Conservation (phyloP, 345 rosid species). For the Eutrema yunnanense region DNA sequence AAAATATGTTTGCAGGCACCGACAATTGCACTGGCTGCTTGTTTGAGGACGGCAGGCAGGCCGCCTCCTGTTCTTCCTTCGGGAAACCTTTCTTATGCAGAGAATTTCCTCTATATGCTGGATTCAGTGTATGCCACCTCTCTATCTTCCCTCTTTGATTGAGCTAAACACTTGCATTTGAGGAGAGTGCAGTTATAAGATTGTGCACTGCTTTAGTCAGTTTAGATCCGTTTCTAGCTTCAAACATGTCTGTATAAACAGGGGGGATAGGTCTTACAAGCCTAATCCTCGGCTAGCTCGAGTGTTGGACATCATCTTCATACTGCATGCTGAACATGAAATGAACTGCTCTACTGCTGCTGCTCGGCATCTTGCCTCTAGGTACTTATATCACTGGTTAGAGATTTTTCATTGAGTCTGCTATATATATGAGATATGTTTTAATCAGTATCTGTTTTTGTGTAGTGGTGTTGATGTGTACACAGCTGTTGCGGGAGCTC, state of each 20-base stretch:
- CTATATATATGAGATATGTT: not conserved
- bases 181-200: not conserved
- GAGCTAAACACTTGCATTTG: not conserved
- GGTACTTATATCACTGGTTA: conserved; percentile 38
- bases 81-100: conserved; percentile 67
- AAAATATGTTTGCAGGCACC: conserved; percentile 40
- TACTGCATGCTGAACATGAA: conserved; percentile 94
- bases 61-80: conserved; percentile 92
- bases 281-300: conserved; percentile 90
- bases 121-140: conserved; percentile 58
- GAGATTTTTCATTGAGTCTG: not conserved
- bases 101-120: conserved; percentile 81
- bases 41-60: conserved; percentile 71
- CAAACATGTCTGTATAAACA: conserved; percentile 13
- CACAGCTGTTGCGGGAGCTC: conserved; percentile 84
- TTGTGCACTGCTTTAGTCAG: not conserved
- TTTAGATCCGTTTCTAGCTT: not conserved
- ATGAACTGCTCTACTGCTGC: conserved; percentile 97
- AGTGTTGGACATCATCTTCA: conserved; percentile 70
- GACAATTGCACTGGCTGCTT: conserved; percentile 82
- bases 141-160: not conserved
- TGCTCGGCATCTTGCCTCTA: conserved; percentile 89
- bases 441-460: not conserved
- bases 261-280: conserved; percentile 72
- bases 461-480: conserved; percentile 88